Percentiles rank a stretch among this genome's conserved stretches.
phyloP scores from a whole-genome alignment of 2,329 filamentous ascomycete species.

The Apiospora aurea region DNA sequence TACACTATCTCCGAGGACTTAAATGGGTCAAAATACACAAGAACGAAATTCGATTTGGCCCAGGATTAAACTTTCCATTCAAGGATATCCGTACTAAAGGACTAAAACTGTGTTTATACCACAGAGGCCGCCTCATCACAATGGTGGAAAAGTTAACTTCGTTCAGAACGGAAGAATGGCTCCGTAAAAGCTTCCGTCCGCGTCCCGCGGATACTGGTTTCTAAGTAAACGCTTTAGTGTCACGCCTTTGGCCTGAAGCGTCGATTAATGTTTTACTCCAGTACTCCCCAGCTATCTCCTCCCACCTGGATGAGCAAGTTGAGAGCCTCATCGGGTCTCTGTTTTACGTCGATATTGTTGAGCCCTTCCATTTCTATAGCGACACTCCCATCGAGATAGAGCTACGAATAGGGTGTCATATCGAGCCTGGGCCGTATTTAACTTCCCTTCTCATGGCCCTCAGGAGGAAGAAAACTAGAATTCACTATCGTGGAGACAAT shows the following conservation, averaged over 20 bases:
- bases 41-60: slow-evolving; percentile 1
- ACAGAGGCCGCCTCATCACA: background rate
- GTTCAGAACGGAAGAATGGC: background rate
- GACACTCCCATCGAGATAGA: background rate
- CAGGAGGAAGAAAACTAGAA: background rate
- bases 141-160: background rate
- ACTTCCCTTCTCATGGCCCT: slow-evolving; percentile 1
- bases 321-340: background rate
- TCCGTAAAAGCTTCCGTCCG: background rate
- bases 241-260: background rate
- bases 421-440: slow-evolving; percentile 8
- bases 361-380: slow-evolving; percentile 2
- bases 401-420: background rate
- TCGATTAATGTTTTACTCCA: slow-evolving; percentile 7
- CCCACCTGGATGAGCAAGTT: background rate
- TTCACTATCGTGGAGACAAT: background rate
- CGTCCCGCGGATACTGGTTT: background rate
- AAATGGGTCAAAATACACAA: background rate
- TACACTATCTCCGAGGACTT: background rate
- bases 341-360: slow-evolving; percentile 8
- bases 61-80: slow-evolving; percentile 4
- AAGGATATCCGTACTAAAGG: background rate
- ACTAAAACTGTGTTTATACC: background rate
- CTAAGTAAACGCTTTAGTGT: background rate
- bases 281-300: background rate